Conservation (phyloP, 345 rosid genomes). For the Trapa bicornis region DNA sequence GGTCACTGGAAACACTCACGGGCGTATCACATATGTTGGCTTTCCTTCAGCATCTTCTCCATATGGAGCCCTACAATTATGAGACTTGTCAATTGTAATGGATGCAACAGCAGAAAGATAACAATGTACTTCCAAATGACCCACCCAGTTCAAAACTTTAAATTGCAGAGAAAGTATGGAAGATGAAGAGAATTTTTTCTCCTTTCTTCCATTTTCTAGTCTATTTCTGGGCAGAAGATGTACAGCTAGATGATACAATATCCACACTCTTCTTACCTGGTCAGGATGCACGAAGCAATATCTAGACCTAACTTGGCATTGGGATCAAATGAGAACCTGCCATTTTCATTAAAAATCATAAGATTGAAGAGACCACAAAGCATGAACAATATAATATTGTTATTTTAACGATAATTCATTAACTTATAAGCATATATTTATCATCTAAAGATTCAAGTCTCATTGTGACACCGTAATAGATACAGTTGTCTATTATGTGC, state of each 20-base stretch:
- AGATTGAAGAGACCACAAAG: neutral
- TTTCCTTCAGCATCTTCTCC: slow-evolving; percentile 75
- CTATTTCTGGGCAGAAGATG: neutral
- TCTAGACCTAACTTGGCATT: slow-evolving; percentile 62
- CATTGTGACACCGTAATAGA: too few relatives aligned
- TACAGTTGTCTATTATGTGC: too few relatives aligned
- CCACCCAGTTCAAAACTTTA: neutral
- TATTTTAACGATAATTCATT: neutral
- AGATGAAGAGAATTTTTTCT: neutral
- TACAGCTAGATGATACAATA: neutral
- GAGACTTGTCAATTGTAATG: slow-evolving; percentile 1
- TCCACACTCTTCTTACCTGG: slow-evolving; percentile 35
- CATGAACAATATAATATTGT: neutral
- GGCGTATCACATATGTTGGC: slow-evolving; percentile 76
- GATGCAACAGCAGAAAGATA: slow-evolving; percentile 3
- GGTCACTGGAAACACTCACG: slow-evolving; percentile 45
- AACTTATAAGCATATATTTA: too few relatives aligned
- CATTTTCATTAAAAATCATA: slow-evolving; percentile 13
- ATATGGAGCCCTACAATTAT: slow-evolving; percentile 62
- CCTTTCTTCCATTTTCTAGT: neutral
- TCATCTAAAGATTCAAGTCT: too few relatives aligned
- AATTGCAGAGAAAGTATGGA: neutral
- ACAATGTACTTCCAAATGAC: neutral
- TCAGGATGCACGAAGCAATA: slow-evolving; percentile 80
- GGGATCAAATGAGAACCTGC: slow-evolving; percentile 87